A percentile compares a stretch with the other conserved stretches of the same genome.
phyloP scores from a whole-genome alignment of 768 basidiomycete species.

The Lactarius vividus region DNA sequence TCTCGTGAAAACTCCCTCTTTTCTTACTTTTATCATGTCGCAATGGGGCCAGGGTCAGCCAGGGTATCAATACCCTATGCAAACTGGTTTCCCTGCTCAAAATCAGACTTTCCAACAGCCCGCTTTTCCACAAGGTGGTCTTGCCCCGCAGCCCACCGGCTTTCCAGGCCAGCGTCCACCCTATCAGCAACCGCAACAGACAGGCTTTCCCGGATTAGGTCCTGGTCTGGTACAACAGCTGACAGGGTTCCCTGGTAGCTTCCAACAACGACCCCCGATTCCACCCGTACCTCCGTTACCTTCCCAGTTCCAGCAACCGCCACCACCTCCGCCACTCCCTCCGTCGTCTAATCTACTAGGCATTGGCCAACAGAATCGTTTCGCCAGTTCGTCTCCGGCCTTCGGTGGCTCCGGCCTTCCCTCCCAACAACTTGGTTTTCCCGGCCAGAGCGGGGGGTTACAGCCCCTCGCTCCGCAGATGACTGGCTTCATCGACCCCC shows the following conservation, averaged over 20 bases:
- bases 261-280: slow-evolving; percentile 37
- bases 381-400: slow-evolving; percentile 58
- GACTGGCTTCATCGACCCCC: slow-evolving; percentile 81
- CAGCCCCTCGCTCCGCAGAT: slow-evolving; percentile 63
- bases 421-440: slow-evolving; percentile 61
- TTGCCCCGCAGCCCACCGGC: slow-evolving; percentile 64
- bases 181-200: slow-evolving; percentile 62
- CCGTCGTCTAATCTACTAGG: slow-evolving; percentile 53
- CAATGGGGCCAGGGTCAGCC: slow-evolving; percentile 72
- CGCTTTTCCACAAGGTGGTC: slow-evolving; percentile 42
- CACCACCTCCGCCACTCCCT: slow-evolving; percentile 61
- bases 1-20: not conserved
- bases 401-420: slow-evolving; percentile 42
- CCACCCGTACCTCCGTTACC: slow-evolving; percentile 28
- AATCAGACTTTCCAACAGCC: slow-evolving; percentile 43
- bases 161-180: slow-evolving; percentile 41
- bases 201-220: slow-evolving; percentile 43
- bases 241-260: slow-evolving; percentile 46
- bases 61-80: slow-evolving; percentile 70
- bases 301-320: slow-evolving; percentile 39
- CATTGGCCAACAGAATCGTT: slow-evolving; percentile 45
- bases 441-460: slow-evolving; percentile 37
- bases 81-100: slow-evolving; percentile 61
- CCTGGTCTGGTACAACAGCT: slow-evolving; percentile 50
- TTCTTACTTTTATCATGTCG: slow-evolving; percentile 51